phyloP scores from a whole-genome alignment of 2,329 filamentous ascomycete genomes.

The Madurella fahalii region DNA sequence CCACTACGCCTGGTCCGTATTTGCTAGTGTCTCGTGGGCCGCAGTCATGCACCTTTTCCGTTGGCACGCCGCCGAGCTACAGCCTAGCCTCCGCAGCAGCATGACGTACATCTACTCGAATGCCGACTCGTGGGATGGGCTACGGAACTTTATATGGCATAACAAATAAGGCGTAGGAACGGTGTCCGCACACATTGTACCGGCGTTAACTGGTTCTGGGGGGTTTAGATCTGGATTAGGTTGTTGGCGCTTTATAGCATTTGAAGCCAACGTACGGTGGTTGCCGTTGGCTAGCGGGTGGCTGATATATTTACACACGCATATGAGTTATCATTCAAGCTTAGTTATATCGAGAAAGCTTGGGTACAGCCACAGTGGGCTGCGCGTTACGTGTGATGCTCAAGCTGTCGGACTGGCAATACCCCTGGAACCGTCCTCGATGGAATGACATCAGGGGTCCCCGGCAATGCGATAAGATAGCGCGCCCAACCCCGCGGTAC shows the following conservation, averaged over 20 bases:
- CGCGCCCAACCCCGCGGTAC: too few species aligned
- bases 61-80: constrained; percentile 85
- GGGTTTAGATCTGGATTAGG: background rate
- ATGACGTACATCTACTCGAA: constrained; percentile 97
- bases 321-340: background rate
- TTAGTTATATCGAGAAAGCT: background rate
- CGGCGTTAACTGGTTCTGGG: background rate
- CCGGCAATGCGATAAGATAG: too few species aligned
- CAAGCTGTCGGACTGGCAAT: too few species aligned
- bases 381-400: too few species aligned
- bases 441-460: too few species aligned
- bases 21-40: constrained; percentile 88
- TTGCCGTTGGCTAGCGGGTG: background rate
- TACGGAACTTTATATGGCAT: constrained; percentile 80
- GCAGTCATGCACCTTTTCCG: constrained; percentile 93
- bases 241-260: background rate
- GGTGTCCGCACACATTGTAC: background rate
- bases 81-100: constrained; percentile 85
- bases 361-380: too few species aligned
- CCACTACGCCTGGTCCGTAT: constrained; percentile 83
- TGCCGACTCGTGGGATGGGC: constrained; percentile 82
- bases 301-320: background rate
- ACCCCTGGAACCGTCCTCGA: too few species aligned
- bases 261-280: background rate
- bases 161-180: constrained; percentile 54